These are phyloP conservation scores for Flaveria ramosissima DNA, from an alignment of 129 eudicot species.

Conservation along the genomic window DNA sequence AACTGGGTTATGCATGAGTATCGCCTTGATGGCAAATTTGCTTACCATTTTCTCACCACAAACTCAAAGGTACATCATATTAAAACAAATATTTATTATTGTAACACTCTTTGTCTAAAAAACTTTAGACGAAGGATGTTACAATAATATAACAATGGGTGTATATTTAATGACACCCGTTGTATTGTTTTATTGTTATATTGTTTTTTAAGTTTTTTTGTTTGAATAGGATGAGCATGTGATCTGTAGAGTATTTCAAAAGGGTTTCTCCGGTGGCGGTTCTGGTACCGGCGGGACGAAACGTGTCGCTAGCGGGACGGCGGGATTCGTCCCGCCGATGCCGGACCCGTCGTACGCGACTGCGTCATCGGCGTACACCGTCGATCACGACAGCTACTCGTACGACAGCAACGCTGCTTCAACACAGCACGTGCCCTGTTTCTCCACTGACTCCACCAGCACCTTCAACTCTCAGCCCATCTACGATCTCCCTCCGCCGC, in stretches of 20 bases:
- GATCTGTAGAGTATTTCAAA: constrained; percentile 78
- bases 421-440: constrained; percentile 98
- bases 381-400: constrained; percentile 51
- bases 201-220: not conserved
- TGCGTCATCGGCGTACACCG: constrained; percentile 41
- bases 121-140: too few species aligned
- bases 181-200: too few species aligned
- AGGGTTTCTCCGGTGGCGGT: constrained; percentile 35
- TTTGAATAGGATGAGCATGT: constrained; percentile 81
- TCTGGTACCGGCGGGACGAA: constrained; percentile 16
- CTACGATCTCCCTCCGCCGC: constrained; percentile 41
- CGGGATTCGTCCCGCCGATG: constrained; percentile 55
- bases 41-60: constrained; percentile 69
- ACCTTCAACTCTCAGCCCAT: constrained; percentile 30
- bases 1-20: constrained; percentile 99
- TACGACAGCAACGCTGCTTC: constrained; percentile 42
- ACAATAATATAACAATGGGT: too few species aligned
- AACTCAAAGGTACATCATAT: constrained; percentile 53
- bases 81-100: too few species aligned
- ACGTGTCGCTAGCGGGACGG: not conserved
- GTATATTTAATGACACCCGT: too few species aligned
- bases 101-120: too few species aligned
- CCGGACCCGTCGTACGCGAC: constrained; percentile 54
- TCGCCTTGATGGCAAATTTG: constrained; percentile 89
- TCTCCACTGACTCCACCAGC: constrained; percentile 66